Base-by-base conservation (phyloP, 1,139 yeast species). In the Pichia sp. region DNA sequence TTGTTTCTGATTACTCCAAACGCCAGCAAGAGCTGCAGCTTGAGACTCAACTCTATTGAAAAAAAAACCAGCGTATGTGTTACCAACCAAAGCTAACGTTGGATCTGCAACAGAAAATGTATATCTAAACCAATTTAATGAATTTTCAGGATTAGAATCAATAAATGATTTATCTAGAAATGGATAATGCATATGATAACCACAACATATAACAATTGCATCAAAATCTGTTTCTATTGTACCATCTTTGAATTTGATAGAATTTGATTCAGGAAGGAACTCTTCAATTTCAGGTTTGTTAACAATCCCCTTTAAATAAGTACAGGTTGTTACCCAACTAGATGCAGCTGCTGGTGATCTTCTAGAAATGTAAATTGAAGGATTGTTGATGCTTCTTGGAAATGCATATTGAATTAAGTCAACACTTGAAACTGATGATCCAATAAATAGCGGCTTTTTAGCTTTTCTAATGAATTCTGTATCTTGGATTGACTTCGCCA, bases 401-500 rank as follows among this genome's bases (percentile, higher is more conserved):
- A 65, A 65, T 9, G 74, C 60, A 49, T 77, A 76, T 54, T 77
- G 80, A 20, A 75, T 62, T 13, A 76, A 60, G 57, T 77, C 79
- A 40, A 74, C 66, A 7, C 79, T 72, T 53, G 77, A 71, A 40
- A 77, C 67, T 34, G 77, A 69, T 0, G 79, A 75, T 4, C 82
- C 82, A 40, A 77, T 68, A 39, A 76, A 67, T 47, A 77, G 60
- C 1, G 74, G 73, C 29, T 69, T 70, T 56, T 75, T 68, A 46
- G 67, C 68, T 26, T 59, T 60, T 2, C 71, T 58, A 7, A 54
- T 34, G 29, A 50, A 50, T 11, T 36, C 16, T 1, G 51, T 40
- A 35, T 50, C 47, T 18, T 46, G 48, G 25, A 54, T 39, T 4
- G 56, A 44, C 37, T 54, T 54, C 7, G 57, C 56, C 7, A 53